A percentile compares a stretch with the other conserved stretches of the same genome.
Evolutionary conservation across 257 asterid genomes (phyloP).

Genomic region (Rubia yunnanensis): DNA sequence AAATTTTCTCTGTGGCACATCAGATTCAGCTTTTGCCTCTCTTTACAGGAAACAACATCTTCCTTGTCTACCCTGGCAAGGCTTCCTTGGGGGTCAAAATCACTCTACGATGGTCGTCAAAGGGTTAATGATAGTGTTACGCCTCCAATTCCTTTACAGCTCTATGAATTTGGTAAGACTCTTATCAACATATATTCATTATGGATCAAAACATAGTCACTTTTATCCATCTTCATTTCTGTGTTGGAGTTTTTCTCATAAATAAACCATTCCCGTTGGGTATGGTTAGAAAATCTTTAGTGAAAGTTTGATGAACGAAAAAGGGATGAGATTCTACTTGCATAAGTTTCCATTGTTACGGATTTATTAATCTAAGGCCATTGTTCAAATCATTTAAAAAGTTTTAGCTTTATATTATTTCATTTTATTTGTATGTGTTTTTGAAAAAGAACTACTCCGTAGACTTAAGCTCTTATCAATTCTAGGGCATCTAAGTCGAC

Average conservation of each 20-base stretch:
- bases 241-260: neutral
- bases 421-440: neutral
- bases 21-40: neutral
- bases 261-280: neutral
- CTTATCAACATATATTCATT: neutral
- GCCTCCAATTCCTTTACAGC: conserved; percentile 45
- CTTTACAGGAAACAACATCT: conserved; percentile 51
- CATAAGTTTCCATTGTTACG: neutral
- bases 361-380: neutral
- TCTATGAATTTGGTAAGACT: conserved; percentile 58
- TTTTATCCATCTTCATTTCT: neutral
- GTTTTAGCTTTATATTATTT: neutral
- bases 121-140: conserved; percentile 17
- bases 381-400: neutral
- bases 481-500: neutral
- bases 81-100: conserved; percentile 67
- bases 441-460: neutral
- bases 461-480: too few species aligned
- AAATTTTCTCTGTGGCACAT: neutral
- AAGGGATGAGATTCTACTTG: neutral
- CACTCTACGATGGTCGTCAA: conserved; percentile 26
- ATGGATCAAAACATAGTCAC: neutral
- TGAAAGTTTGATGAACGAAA: neutral
- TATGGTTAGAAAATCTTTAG: neutral
- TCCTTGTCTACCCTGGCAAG: conserved; percentile 56